Evolutionary conservation across 179 eudicot species (phyloP).

Genomic region (Monotropa hypopitys): DNA sequence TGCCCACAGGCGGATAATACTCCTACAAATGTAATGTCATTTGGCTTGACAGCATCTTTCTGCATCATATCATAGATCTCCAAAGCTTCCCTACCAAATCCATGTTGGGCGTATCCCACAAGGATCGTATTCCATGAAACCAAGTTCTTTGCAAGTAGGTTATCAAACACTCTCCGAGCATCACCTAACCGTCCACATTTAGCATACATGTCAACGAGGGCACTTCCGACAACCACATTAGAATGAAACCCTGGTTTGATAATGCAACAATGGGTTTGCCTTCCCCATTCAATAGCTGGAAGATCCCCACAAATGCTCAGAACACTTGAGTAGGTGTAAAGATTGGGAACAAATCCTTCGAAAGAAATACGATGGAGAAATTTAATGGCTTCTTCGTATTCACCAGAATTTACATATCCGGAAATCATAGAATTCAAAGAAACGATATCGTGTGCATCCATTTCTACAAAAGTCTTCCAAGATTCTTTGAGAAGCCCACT

Average conservation of each 20-base stretch:
- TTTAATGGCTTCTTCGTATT: constrained; percentile 17
- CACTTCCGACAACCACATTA: constrained; percentile 31
- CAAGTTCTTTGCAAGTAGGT: constrained; percentile 23
- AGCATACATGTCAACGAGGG: constrained; percentile 39
- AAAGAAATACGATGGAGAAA: constrained; percentile 12
- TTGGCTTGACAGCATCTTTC: constrained; percentile 20
- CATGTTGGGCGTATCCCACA: constrained; percentile 34
- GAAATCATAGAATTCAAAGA: constrained; percentile 30
- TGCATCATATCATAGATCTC: constrained; percentile 25
- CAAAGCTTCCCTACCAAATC: constrained; percentile 31
- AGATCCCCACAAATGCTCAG: constrained; percentile 33
- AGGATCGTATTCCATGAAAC: constrained; percentile 39
- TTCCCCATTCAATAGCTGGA: constrained; percentile 36
- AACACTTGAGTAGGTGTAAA: constrained; percentile 29
- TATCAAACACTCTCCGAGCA: constrained; percentile 25
- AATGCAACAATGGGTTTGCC: constrained; percentile 30
- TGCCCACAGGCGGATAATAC: constrained; percentile 36
- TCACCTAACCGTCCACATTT: constrained; percentile 29
- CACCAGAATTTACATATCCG: constrained; percentile 18
- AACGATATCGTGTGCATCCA: constrained; percentile 23
- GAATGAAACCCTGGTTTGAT: constrained; percentile 25
- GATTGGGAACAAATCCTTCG: constrained; percentile 18
- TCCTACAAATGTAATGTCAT: constrained; percentile 26
- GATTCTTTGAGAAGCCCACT: constrained; percentile 15
- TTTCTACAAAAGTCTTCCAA: constrained; percentile 18